Percentiles rank a stretch among this genome's conserved stretches.
phyloP scores from a whole-genome alignment of 2,329 filamentous ascomycete species.

The Sclerotinia nivalis region DNA sequence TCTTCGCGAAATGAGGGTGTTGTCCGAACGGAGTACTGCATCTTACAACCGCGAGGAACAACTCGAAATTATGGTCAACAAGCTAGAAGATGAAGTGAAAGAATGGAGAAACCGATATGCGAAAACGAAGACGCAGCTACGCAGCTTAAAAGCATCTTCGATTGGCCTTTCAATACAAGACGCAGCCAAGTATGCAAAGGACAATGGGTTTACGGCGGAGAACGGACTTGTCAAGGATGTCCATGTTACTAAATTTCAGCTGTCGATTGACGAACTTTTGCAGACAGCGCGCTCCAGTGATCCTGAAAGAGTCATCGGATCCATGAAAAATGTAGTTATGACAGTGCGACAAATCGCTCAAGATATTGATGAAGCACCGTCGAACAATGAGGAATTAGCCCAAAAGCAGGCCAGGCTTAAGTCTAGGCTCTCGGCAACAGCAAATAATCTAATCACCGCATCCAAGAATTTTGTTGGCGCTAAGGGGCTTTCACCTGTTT shows the following conservation, averaged over 20 bases:
- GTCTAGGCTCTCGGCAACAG: conserved; percentile 82
- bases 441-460: conserved; percentile 93
- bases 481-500: conserved; percentile 87
- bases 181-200: conserved; percentile 64
- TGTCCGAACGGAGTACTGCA: conserved; percentile 77
- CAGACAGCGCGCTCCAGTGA: conserved; percentile 73
- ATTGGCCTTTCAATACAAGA: conserved; percentile 71
- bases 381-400: conserved; percentile 51
- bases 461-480: conserved; percentile 87
- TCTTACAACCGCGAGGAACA: conserved; percentile 81
- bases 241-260: conserved; percentile 92
- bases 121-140: conserved; percentile 81
- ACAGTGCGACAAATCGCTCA: conserved; percentile 82
- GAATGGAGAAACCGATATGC: conserved; percentile 92
- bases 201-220: conserved; percentile 67
- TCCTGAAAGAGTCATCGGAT: conserved; percentile 73
- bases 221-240: conserved; percentile 85
- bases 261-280: conserved; percentile 88
- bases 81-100: conserved; percentile 78
- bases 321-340: conserved; percentile 83
- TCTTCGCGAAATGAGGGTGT: conserved; percentile 81
- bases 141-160: conserved; percentile 77
- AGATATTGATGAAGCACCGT: conserved; percentile 65
- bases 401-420: conserved; percentile 71
- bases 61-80: conserved; percentile 71